Evolutionary conservation across 768 basidiomycete species (phyloP).

Genomic region (Boletus rufocinnamomeus): DNA sequence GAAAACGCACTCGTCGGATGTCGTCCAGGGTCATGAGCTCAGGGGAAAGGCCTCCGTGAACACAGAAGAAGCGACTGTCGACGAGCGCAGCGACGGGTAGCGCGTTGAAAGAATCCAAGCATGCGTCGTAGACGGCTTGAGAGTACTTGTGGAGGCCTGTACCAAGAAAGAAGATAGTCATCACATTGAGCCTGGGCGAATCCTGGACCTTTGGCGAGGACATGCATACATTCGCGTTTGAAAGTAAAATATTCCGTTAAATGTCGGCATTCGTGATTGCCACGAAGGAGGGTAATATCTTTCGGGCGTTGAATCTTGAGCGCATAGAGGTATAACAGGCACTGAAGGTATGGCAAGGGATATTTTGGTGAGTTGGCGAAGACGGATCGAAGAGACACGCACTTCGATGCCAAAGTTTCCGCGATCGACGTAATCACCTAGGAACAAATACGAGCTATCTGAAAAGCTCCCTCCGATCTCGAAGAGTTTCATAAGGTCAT

Average conservation of each 20-base stretch:
- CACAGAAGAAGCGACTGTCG: slow-evolving; percentile 95
- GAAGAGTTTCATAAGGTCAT: slow-evolving; percentile 97
- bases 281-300: slow-evolving; percentile 81
- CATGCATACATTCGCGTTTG: slow-evolving; percentile 85
- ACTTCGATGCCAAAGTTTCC: slow-evolving; percentile 89
- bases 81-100: slow-evolving; percentile 90
- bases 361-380: neutral
- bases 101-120: slow-evolving; percentile 85
- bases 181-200: slow-evolving; percentile 11
- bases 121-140: slow-evolving; percentile 82
- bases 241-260: slow-evolving; percentile 98
- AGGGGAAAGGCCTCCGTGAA: slow-evolving; percentile 95
- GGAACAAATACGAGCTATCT: slow-evolving; percentile 87
- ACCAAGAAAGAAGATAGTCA: slow-evolving; percentile 11
- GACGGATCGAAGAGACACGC: slow-evolving; percentile 17
- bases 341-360: slow-evolving; percentile 43
- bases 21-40: slow-evolving; percentile 81
- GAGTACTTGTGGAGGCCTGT: slow-evolving; percentile 33
- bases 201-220: slow-evolving; percentile 7
- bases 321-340: slow-evolving; percentile 89
- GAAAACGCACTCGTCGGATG: slow-evolving; percentile 54
- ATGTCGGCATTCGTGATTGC: slow-evolving; percentile 97
- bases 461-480: slow-evolving; percentile 88
- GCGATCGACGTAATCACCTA: slow-evolving; percentile 97
- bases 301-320: slow-evolving; percentile 90